Evolutionary conservation across 2,329 filamentous ascomycete genomes (phyloP), one percentile per base, ranked within the genome.

Genomic region (Zopfia rhizophila): DNA sequence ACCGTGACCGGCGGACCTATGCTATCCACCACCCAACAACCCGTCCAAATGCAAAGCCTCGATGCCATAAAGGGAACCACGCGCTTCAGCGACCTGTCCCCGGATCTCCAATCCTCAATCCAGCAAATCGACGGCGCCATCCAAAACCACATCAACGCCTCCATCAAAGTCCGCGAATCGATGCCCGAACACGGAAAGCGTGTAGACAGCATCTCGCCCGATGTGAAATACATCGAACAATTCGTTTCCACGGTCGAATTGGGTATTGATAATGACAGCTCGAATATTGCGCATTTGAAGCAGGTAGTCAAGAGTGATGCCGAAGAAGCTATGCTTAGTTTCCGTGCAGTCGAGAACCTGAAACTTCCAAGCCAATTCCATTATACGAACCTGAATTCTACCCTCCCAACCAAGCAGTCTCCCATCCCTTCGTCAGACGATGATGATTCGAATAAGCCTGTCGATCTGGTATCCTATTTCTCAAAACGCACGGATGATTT

Each of bases 61-160:
- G 83, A 83, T 59, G 90, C 89, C 65, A 78, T 97, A 49, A 85
- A 91, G 39, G 88, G 89, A 12, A 96, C 92, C 0, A 96, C 91
- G 3, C 90, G 94, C 51, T 97, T 94, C 77, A 90, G 91, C 66
- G 93, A 96, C 70, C 86, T 96, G 19, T 85, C 89, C 49, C 88
- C 93, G 56, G 85, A 90, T 21, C 78, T 96, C 12, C 91, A 96
- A 65, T 83, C 85, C 52, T 77, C 90, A 56, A 89, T 99, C 51
- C 84, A 90, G 52, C 75, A 80, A 7, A 84, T 96, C 53, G 93
- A 99, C 72, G 82, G 83, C 46, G 84, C 87, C 55, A 93, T 99
- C 59, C 84, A 90, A 60, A 81, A 82, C 41, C 91, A 94, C 66
- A 91, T 96, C 63, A 71, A 77, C 48, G 87, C 88, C 70, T 87